Evolutionary conservation across 345 rosid genomes (phyloP).

Genomic region (Rhodamnia rubescens): DNA sequence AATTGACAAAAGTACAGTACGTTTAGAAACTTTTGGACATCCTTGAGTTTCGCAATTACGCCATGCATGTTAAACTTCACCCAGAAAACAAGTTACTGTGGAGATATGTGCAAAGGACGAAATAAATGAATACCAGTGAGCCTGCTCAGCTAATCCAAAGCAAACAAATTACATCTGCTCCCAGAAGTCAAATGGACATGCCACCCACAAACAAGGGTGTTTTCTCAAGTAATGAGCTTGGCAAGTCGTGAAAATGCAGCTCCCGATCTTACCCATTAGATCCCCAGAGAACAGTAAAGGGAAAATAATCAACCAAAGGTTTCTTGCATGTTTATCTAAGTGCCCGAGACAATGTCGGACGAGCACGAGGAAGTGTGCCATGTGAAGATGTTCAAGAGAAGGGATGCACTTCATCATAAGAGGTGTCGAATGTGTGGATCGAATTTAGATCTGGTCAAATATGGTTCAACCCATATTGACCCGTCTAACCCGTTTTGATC

Average conservation of each 20-base stretch:
- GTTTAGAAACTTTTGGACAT: too few species aligned
- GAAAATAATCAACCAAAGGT: background rate
- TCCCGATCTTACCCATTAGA: background rate
- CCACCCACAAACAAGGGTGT: background rate
- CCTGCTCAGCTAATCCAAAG: background rate
- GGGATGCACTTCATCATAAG: background rate
- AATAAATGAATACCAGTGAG: background rate
- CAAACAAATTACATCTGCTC: background rate
- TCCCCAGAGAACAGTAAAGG: background rate
- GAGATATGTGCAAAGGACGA: background rate
- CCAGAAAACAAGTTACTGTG: background rate
- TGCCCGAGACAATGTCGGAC: background rate
- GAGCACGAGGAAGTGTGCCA: background rate
- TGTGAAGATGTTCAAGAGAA: background rate
- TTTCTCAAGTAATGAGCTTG: background rate
- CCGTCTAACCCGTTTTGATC: too few species aligned
- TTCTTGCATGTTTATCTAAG: background rate
- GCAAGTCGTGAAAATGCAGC: background rate
- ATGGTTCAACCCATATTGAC: too few species aligned
- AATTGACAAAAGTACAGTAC: too few species aligned
- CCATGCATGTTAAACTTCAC: background rate
- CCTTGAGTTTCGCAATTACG: background rate
- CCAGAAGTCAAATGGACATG: background rate
- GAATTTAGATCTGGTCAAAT: too few species aligned
- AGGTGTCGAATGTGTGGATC: too few species aligned